Base-by-base conservation (phyloP, 1,139 yeast species). In the Scheffersomyces lignicola region DNA sequence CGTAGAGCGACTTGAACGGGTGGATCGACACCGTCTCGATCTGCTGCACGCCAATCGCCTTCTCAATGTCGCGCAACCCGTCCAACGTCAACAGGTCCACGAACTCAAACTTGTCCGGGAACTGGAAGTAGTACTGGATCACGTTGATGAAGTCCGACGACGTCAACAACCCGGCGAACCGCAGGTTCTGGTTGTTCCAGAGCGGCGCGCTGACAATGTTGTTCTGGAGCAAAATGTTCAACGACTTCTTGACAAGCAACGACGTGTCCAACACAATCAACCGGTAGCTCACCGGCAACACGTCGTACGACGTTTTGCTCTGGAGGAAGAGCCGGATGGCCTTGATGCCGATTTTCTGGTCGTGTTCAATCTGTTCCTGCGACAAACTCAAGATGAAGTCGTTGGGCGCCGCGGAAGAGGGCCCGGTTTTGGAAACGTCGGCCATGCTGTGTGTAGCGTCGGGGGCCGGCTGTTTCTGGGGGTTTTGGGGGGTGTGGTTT, bases 121-220 rank as follows among this genome's bases (percentile, higher is more conserved):
- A 83, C 49, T 88, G 95, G 53, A 89, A 84, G 60, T 90, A 92
- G 63, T 92, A 92, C 57, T 92, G 96, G 45, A 94, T 88, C 33
- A 92, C 97, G 52, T 92, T 92, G 48, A 92, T 86, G 58, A 90
- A 94, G 65, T 94, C 98, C 29, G 87, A 78, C 20, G 95, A 83
- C 3, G 97, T 92, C 55, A 94, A 69, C 43, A 94, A 73, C 3
- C 99, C 99, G 2, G 97, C 97, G 65, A 92, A 94, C 49, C 87
- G 73, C 14, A 95, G 84, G 5, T 86, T 83, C 53, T 83, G 78
- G 40, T 89, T 84, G 59, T 92, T 87, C 99, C 99, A 94, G 41
- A 94, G 69, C 3, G 99, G 98, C 3, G 98, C 98, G 33, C 95
- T 83, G 21, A 94, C 97, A 51, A 94, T 88, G 54, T 88, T 87